phyloP scores from a whole-genome alignment of 805 yeast species.

The Yamadazyma paraphyllophila region DNA sequence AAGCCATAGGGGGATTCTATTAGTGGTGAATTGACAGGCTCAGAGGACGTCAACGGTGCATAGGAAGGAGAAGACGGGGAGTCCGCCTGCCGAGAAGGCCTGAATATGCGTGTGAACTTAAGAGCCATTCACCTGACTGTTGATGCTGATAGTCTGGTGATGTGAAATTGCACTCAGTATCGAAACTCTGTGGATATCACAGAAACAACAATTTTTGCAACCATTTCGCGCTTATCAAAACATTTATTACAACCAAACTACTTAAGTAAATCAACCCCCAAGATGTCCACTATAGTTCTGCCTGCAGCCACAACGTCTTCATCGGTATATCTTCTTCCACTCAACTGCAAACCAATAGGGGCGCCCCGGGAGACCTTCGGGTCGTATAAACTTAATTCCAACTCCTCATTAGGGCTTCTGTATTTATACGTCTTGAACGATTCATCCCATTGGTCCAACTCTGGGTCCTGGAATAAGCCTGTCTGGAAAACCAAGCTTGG shows the following conservation, averaged over 20 bases:
- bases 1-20: no score
- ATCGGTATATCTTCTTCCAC: slow-evolving; percentile 53
- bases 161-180: no score
- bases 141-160: no score
- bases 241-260: not conserved
- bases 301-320: slow-evolving; percentile 55
- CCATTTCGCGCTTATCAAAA: no score
- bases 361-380: slow-evolving; percentile 51
- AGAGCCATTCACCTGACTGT: no score
- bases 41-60: no score
- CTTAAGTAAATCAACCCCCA: slow-evolving; percentile 17
- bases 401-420: slow-evolving; percentile 47
- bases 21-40: no score
- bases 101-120: no score
- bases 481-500: slow-evolving; percentile 68
- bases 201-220: no score
- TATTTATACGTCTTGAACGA: slow-evolving; percentile 22
- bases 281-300: slow-evolving; percentile 33
- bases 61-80: no score
- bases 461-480: slow-evolving; percentile 56
- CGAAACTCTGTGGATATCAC: no score
- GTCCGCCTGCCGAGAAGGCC: no score
- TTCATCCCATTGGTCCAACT: slow-evolving; percentile 47
- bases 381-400: slow-evolving; percentile 46
- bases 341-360: slow-evolving; percentile 53